phyloP scores from a whole-genome alignment of 2,329 filamentous ascomycete species.

The Thelonectria olida region DNA sequence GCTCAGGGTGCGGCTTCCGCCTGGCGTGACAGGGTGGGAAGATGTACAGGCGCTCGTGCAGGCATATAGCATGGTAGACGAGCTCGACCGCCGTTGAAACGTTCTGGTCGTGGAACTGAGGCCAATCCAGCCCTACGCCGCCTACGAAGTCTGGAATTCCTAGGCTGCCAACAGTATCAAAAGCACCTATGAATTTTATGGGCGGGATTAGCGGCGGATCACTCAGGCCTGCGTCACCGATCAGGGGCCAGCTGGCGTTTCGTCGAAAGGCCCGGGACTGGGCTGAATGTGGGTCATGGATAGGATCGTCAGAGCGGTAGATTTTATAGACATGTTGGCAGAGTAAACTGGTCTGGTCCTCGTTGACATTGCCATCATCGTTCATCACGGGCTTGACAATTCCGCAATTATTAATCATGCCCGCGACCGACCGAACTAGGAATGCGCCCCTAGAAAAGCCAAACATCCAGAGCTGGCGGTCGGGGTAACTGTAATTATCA shows the following conservation, averaged over 20 bases:
- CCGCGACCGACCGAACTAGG: constrained; percentile 35
- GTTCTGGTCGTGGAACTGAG: constrained; percentile 35
- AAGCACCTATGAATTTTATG: constrained; percentile 33
- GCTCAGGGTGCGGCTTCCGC: not conserved
- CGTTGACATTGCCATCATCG: not conserved
- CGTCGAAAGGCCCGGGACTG: constrained; percentile 28
- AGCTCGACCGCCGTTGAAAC: constrained; percentile 38
- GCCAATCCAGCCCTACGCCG: constrained; percentile 35
- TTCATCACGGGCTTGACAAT: constrained; percentile 29
- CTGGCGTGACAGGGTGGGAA: constrained; percentile 31
- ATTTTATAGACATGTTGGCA: constrained; percentile 34
- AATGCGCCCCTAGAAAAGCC: constrained; percentile 40
- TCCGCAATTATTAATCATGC: constrained; percentile 44
- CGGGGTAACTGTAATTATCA: constrained; percentile 27
- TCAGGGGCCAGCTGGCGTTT: constrained; percentile 22
- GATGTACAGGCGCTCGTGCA: constrained; percentile 31
- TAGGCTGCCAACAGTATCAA: constrained; percentile 35
- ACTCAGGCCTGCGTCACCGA: not conserved
- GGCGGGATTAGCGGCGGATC: constrained; percentile 16
- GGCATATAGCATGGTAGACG: constrained; percentile 34
- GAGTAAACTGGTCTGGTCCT: constrained; percentile 5
- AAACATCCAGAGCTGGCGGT: constrained; percentile 39
- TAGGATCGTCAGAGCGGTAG: constrained; percentile 29
- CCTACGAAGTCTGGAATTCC: constrained; percentile 32
- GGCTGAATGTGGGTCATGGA: constrained; percentile 26